Evolutionary conservation across 2,329 filamentous ascomycete species (phyloP), one percentile per base, ranked within the genome.

Genomic region (Blumeriella jaapii): DNA sequence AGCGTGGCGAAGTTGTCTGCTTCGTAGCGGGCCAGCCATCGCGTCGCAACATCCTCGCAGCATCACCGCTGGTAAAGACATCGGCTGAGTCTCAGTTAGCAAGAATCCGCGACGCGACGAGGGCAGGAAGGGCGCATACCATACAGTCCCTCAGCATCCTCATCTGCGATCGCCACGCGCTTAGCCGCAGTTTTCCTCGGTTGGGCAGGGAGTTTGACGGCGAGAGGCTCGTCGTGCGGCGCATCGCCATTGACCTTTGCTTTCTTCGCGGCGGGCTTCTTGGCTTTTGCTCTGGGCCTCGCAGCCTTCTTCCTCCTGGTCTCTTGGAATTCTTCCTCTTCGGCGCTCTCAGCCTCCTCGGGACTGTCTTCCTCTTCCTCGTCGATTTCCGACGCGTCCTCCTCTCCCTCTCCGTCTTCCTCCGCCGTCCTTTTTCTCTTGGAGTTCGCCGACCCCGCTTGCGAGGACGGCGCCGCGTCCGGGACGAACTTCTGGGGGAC

Each of bases 181-280:
- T 49, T 55, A 23, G 37, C n/a, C n/a, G n/a, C 42, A 23, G 23
- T 16, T 37, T 54, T 55, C 40, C 54, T 57, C 9, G 51, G 46
- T 22, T 54, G 47, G 34, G 33, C 48, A 30, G 52, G 52, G 9
- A 55, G 44, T 30, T 43, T 47, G 25, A 68, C 58, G 20, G 70
- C 64, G 70, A 64, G 46, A 61, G 68, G 39, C 64, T 75, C 22
- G 65, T 68, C 47, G 67, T 62, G 44, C 63, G 71, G 15, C 63
- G 68, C 22, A 71, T 62, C 59, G 26, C 72, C 72, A 51, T 78
- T 78, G 42, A 68, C 68, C 56, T 76, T 80, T 31, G 73, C 65
- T 56, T 76, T 77, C 60, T 80, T 80, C 12, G 61, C 60, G 2
- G 70, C 70, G 3, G 73, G 72, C 54, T 75, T 76, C 55, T 62